These are phyloP conservation scores for Myriosclerotinia duriaeana DNA, from an alignment of 2,329 filamentous ascomycete species.

Conservation along the genomic window DNA sequence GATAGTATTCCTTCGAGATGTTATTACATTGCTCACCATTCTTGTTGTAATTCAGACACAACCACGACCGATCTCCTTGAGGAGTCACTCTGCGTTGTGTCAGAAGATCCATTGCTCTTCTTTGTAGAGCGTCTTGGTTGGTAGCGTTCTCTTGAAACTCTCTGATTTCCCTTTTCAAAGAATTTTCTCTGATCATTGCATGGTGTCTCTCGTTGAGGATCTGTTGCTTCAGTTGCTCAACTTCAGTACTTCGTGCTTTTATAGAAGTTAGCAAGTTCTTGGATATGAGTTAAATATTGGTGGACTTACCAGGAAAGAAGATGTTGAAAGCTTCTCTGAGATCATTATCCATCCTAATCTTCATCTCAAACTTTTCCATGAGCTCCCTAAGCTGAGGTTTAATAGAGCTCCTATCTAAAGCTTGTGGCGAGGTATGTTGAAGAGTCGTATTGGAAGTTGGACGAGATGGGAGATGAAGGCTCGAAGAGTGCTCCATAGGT, in stretches of 20 bases:
- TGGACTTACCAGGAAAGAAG: conserved; percentile 16
- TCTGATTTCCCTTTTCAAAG: conserved; percentile 56
- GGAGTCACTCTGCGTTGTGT: conserved; percentile 2
- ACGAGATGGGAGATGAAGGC: background rate
- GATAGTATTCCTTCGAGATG: conserved; percentile 19
- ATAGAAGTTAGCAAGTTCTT: background rate
- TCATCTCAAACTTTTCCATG: conserved; percentile 17
- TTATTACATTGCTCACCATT: background rate
- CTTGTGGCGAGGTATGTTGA: background rate
- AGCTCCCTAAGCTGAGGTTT: conserved; percentile 15
- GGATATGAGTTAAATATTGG: background rate
- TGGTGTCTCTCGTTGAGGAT: conserved; percentile 10
- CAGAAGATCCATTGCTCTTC: conserved; percentile 8
- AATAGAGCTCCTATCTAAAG: conserved; percentile 8
- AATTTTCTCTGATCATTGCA: conserved; percentile 43
- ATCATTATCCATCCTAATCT: conserved; percentile 11
- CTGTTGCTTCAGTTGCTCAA: conserved; percentile 15
- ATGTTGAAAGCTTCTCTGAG: conserved; percentile 14
- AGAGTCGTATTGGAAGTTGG: background rate
- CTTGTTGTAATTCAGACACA: conserved; percentile 1
- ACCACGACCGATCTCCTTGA: background rate
- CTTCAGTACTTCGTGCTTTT: conserved; percentile 15
- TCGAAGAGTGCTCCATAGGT: background rate
- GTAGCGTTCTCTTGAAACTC: background rate
- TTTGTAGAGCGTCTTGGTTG: conserved; percentile 12